phyloP scores from a whole-genome alignment of 805 yeast genomes.

The Candida pseudoglaebosa region DNA sequence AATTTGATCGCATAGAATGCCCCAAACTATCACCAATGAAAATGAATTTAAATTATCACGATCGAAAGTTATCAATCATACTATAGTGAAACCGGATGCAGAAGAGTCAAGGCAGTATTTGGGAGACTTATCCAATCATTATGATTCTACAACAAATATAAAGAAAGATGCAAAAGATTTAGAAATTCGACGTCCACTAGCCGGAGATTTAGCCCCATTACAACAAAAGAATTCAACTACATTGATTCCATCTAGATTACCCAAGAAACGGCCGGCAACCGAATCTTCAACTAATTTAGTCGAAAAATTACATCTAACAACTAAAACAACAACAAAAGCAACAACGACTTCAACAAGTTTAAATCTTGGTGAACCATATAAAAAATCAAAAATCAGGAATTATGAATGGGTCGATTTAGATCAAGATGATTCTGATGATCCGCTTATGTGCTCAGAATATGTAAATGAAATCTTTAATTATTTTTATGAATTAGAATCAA shows the following conservation, averaged over 20 bases:
- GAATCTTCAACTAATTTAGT: constrained; percentile 47
- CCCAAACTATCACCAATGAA: constrained; percentile 30
- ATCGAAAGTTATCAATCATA: constrained; percentile 20
- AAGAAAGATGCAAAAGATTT: constrained; percentile 6
- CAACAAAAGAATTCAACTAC: constrained; percentile 12
- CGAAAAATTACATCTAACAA: constrained; percentile 24
- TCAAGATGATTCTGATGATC: constrained; percentile 65
- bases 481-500: constrained; percentile 64
- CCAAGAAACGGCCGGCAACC: constrained; percentile 54
- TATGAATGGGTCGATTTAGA: constrained; percentile 72
- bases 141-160: constrained; percentile 15
- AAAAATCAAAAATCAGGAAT: constrained; percentile 37
- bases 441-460: constrained; percentile 88
- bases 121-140: constrained; percentile 38
- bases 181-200: constrained; percentile 28
- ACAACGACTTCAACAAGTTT: constrained; percentile 1
- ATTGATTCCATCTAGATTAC: constrained; percentile 29
- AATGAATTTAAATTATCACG: constrained; percentile 36
- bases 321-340: constrained; percentile 7
- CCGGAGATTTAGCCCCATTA: constrained; percentile 30
- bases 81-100: constrained; percentile 2
- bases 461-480: constrained; percentile 83
- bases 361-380: constrained; percentile 20
- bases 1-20: constrained; percentile 5
- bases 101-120: constrained; percentile 23